Evolutionary conservation across 139 green algal species (phyloP), one percentile per base, ranked within the genome.

Genomic region (Coelastrella sp.): DNA sequence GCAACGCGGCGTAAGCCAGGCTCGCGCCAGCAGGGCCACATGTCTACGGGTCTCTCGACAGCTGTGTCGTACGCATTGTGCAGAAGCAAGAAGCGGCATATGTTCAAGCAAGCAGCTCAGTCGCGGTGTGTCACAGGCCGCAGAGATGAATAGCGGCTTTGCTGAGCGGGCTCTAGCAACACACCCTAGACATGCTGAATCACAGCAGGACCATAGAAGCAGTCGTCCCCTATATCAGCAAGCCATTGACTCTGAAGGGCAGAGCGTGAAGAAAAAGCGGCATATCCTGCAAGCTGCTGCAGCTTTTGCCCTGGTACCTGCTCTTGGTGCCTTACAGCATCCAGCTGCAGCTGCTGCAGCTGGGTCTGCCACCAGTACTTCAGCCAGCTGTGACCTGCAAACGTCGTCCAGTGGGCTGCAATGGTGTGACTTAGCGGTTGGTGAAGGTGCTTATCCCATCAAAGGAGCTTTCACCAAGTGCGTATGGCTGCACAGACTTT

Each of bases 391-490:
- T 48, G 48, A 72, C 7, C 50, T 79, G n/a, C 66, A 71, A 3
- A 34, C 23, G 38, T 41, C n/a, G 1, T 5, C 35, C 34, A 69
- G 23, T 45, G 67, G 80, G 5, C 67, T 86, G 15, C n/a, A 69
- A 21, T 79, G 66, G 80, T 80, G 80, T 48, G 80, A 86, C 30
- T 15, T 86, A 4, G 3, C 5, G 4, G 48, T 78, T 9, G 80
- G 67, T 23, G 80, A 79, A 3, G 80, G 67, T 2, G 48, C 66
- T 6, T 4, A 51, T 21, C 62, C 79, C 2, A 64, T 85, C 27
- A 63, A 76, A 15, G 43, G 79, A 35, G 79, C 79, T 9, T 76
- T 85, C 40, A 76, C 63, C 25, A 85, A 85, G 79, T 84, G 27
- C 43, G 77, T 17, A 25, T n/a, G 15, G 11, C 45, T 57, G 15